Evolutionary conservation across 2,329 filamentous ascomycete genomes (phyloP), one percentile per base, ranked within the genome.

Genomic region (Curvularia verruculosa): DNA sequence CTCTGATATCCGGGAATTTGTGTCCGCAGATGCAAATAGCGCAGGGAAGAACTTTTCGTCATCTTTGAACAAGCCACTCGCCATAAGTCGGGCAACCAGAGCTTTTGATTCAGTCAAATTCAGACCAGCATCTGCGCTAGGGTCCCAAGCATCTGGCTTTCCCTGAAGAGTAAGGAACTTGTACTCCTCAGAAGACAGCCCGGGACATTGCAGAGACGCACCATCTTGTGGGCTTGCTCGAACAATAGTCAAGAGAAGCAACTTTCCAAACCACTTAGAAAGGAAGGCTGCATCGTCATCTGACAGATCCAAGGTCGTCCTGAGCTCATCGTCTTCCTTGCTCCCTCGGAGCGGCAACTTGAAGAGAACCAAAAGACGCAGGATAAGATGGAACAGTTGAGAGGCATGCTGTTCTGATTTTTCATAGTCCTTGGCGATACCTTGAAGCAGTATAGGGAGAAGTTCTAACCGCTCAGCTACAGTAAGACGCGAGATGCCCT

Each of bases 61-160:
- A 59, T 97, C 92, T 0, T 81, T 87, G 75, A 99, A 98, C 6
- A 93, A 87, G 4, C 91, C 92, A 69, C 91, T 96, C 2, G 90
- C 87, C 19, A 99, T 79, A 52, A 98, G 87, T 21, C 83, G 85
- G 5, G 89, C 83, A 5, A 86, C 85, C 45, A 87, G 85, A 3
- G 87, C 83, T 70, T 93, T 92, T 3, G 88, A 88, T 65, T 90
- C 86, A 1, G 85, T 81, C 34, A 93, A 75, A 64, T 87, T 90
- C 50, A 91, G 75, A 0, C 88, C 85, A 67, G 88, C 80, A 63
- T 81, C 77, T 64, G 82, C 67, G 66, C 81, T 77, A 62, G 86
- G 83, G 60, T 87, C 86, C 84, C 89, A 93, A 1, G 86, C 86
- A 44, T 88, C 87, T 5, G 86, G 84, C 67, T 89, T 91, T 43